A percentile compares a stretch with the other conserved stretches of the same genome.
These are phyloP conservation scores for Eurotiales sp. DNA, from an alignment of 2,329 filamentous ascomycete genomes.

Conservation along the genomic window DNA sequence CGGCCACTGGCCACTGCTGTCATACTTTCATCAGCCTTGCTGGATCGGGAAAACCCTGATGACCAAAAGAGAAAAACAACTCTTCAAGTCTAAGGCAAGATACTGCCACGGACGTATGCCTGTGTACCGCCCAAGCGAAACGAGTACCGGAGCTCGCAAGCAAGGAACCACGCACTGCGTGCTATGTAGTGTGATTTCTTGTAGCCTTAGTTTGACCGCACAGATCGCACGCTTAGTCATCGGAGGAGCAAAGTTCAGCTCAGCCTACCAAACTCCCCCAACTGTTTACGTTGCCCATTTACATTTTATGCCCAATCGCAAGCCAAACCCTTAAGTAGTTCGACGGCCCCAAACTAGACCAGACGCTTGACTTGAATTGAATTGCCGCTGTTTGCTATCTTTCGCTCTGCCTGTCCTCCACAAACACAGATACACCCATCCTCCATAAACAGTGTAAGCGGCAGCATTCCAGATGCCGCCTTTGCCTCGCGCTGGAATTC, in stretches of 20 bases:
- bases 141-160: too few species aligned
- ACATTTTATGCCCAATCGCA: too few species aligned
- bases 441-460: neutral
- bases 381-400: neutral
- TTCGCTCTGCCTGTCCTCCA: neutral
- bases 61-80: too few species aligned
- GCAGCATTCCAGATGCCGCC: slow-evolving; percentile 33
- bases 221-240: slow-evolving; percentile 7
- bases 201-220: neutral
- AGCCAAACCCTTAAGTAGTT: neutral
- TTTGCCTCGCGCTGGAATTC: slow-evolving; percentile 22
- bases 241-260: slow-evolving; percentile 1
- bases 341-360: neutral
- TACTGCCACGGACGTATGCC: too few species aligned
- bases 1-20: slow-evolving; percentile 4
- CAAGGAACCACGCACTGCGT: too few species aligned
- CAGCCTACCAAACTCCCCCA: neutral
- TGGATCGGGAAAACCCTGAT: neutral
- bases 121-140: too few species aligned
- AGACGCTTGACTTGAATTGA: too few species aligned
- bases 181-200: neutral
- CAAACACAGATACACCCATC: too few species aligned
- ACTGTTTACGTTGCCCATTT: too few species aligned
- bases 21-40: slow-evolving; percentile 12
- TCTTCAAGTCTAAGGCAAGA: too few species aligned